These are phyloP conservation scores for Fraxinus platypoda DNA, from an alignment of 305 asterid genomes.

Conservation along the genomic window DNA sequence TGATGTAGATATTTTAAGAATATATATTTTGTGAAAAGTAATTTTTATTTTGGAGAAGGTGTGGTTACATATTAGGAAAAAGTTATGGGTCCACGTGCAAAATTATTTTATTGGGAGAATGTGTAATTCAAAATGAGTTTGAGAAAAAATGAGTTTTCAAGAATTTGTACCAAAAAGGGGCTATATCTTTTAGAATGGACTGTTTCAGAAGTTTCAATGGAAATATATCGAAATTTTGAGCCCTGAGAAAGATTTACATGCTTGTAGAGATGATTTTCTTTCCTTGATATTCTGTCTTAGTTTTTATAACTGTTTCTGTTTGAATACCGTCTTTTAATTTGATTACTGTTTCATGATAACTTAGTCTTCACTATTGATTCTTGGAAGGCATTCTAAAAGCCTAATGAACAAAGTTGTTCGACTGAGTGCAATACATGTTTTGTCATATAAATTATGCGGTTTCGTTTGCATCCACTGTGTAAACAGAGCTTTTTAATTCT, in stretches of 20 bases:
- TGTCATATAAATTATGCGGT: not conserved
- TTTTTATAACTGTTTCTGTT: not conserved
- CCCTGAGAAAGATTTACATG: not conserved
- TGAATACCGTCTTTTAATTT: not conserved
- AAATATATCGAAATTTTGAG: not conserved
- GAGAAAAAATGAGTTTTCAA: not conserved
- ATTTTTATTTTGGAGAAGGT: not conserved
- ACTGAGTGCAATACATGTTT: not conserved
- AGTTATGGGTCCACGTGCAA: not conserved
- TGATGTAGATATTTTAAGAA: not conserved
- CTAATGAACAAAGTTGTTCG: not conserved
- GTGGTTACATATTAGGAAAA: not conserved
- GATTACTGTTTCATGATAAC: not conserved
- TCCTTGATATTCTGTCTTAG: not conserved
- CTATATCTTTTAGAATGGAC: not conserved
- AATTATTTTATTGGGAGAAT: not conserved
- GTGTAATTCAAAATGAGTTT: not conserved
- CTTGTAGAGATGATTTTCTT: not conserved
- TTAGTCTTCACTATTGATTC: not conserved
- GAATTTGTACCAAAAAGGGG: not conserved
- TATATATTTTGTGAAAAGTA: too few relatives aligned
- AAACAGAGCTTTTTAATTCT: not conserved
- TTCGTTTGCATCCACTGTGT: not conserved
- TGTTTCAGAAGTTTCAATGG: not conserved
- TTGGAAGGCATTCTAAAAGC: not conserved